Percentiles rank a stretch among this genome's conserved stretches.
Evolutionary conservation across 139 green algal genomes (phyloP).

Genomic region (Deuterostichococcus epilithicus): DNA sequence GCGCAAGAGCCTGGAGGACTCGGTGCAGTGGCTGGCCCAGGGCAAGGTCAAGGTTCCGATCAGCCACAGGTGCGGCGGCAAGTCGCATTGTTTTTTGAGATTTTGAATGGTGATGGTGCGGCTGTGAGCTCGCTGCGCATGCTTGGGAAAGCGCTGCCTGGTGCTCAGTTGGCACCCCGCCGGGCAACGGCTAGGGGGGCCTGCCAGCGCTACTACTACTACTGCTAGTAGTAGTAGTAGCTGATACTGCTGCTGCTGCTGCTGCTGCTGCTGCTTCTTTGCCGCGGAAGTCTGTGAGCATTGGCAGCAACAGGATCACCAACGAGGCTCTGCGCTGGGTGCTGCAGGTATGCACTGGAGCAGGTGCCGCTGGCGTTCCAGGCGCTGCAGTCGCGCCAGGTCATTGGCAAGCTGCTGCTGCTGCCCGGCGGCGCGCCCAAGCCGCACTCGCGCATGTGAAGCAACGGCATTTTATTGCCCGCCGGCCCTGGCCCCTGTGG

Average conservation of each 20-base stretch:
- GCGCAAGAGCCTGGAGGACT: conserved; percentile 45
- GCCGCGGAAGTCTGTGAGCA: not conserved
- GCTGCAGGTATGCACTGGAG: conserved; percentile 41
- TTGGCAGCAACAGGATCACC: not conserved
- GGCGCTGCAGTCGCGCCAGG: conserved; percentile 45
- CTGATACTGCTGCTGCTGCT: too few relatives aligned
- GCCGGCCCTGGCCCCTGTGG: too few relatives aligned
- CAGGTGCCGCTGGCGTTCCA: conserved; percentile 51
- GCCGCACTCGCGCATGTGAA: not conserved
- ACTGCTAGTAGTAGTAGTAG: too few relatives aligned
- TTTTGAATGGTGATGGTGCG: too few relatives aligned
- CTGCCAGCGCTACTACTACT: too few relatives aligned
- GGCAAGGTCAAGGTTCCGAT: conserved; percentile 50
- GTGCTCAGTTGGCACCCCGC: too few relatives aligned
- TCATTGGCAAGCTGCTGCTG: conserved; percentile 68
- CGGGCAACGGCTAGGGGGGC: too few relatives aligned
- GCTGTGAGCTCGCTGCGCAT: too few relatives aligned
- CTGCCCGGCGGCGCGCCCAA: conserved; percentile 8
- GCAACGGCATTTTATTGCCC: not conserved
- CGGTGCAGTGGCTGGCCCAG: conserved; percentile 44
- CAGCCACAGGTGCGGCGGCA: conserved; percentile 41
- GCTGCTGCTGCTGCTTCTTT: too few relatives aligned
- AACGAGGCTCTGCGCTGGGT: not conserved
- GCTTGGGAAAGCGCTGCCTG: too few relatives aligned
- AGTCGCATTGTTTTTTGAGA: too few relatives aligned